Conservation (phyloP, 192 early-diverging fungal species). For the Coemansia sp. region DNA sequence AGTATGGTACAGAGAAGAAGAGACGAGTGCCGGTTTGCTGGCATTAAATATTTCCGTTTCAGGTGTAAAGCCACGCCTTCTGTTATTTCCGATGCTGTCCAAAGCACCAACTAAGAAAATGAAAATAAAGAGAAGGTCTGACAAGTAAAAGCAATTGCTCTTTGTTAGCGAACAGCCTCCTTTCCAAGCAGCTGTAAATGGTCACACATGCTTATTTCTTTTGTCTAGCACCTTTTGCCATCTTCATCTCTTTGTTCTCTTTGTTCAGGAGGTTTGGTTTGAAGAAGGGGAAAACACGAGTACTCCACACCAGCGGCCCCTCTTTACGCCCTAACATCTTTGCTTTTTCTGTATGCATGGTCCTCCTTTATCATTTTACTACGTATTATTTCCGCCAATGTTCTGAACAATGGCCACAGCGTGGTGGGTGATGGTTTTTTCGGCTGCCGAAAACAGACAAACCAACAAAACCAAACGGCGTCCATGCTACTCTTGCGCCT, state of each 20-base stretch:
- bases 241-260: neutral
- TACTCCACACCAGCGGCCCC: neutral
- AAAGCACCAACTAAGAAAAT: neutral
- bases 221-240: neutral
- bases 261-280: neutral
- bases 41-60: slow-evolving; percentile 5
- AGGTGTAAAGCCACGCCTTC: neutral
- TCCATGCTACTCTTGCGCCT: neutral
- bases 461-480: neutral
- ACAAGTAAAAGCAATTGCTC: neutral
- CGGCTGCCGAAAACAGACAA: neutral
- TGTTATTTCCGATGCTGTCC: neutral
- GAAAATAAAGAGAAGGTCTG: neutral
- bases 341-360: neutral
- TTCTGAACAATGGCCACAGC: slow-evolving; percentile 6
- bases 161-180: neutral
- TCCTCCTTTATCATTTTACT: neutral
- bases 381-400: neutral
- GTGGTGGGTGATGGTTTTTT: neutral
- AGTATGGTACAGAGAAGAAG: neutral
- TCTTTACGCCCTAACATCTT: neutral
- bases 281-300: neutral
- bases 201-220: neutral
- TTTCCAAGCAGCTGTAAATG: neutral
- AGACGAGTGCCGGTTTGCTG: neutral